Evolutionary conservation across 2,329 filamentous ascomycete genomes (phyloP).

Genomic region (Aspergillus japonicus): DNA sequence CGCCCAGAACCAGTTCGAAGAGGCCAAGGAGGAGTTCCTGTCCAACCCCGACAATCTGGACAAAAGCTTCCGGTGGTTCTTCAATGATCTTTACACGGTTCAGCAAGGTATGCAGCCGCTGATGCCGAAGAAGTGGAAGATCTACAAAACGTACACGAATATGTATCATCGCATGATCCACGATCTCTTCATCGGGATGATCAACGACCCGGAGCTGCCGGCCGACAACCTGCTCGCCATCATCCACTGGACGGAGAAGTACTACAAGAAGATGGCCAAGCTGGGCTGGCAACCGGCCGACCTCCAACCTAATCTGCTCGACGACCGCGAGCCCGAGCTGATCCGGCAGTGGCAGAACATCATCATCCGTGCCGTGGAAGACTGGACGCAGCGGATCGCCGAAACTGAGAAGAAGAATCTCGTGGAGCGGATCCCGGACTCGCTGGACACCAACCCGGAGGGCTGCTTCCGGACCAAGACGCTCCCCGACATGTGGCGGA

Average conservation of each 20-base stretch:
- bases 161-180: constrained; percentile 96
- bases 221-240: constrained; percentile 88
- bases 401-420: constrained; percentile 79
- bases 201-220: constrained; percentile 80
- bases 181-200: constrained; percentile 78
- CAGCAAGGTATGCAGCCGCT: constrained; percentile 87
- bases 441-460: constrained; percentile 82
- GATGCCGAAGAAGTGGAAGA: constrained; percentile 96
- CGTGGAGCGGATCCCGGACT: constrained; percentile 71
- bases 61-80: constrained; percentile 92
- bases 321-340: constrained; percentile 84
- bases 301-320: constrained; percentile 81
- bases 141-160: constrained; percentile 82
- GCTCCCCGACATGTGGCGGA: constrained; percentile 92
- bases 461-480: constrained; percentile 91
- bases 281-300: constrained; percentile 75
- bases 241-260: constrained; percentile 92
- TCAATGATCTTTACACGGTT: constrained; percentile 94
- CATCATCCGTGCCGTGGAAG: constrained; percentile 91
- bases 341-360: constrained; percentile 91
- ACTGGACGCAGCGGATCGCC: constrained; percentile 96
- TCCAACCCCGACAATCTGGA: constrained; percentile 80
- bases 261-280: constrained; percentile 93
- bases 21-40: constrained; percentile 71
- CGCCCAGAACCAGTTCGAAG: constrained; percentile 71